phyloP scores from a whole-genome alignment of 192 early-diverging fungal species.

The Oehlia diaphana region DNA sequence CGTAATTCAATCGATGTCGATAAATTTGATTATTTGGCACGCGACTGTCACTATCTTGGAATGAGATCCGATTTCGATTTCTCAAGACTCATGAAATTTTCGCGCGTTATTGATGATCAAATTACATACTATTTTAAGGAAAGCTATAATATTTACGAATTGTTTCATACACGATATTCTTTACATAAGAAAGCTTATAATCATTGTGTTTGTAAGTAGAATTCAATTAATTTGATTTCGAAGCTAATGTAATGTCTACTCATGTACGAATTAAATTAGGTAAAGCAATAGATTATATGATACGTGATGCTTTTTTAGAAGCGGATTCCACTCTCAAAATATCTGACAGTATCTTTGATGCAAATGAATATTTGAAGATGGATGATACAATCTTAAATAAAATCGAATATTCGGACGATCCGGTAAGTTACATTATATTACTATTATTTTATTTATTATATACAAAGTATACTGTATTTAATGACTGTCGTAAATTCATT shows the following conservation, averaged over 20 bases:
- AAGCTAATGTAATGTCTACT: not conserved
- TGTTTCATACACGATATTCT: slow-evolving; percentile 81
- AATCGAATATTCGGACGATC: slow-evolving; percentile 62
- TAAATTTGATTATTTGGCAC: slow-evolving; percentile 81
- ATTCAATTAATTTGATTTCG: not conserved
- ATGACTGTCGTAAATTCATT: too few relatives aligned
- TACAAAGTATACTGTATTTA: not conserved
- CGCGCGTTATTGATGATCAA: slow-evolving; percentile 85
- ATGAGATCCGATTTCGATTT: slow-evolving; percentile 50
- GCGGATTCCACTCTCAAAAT: slow-evolving; percentile 75
- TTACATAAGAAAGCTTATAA: slow-evolving; percentile 86
- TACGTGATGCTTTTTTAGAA: slow-evolving; percentile 80
- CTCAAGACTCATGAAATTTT: slow-evolving; percentile 72
- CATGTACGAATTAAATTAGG: slow-evolving; percentile 1
- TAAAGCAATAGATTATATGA: slow-evolving; percentile 86
- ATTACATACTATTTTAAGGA: slow-evolving; percentile 91
- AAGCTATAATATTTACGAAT: slow-evolving; percentile 82
- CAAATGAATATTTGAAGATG: slow-evolving; percentile 69
- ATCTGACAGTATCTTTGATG: slow-evolving; percentile 60
- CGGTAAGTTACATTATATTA: not conserved
- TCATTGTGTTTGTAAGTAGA: slow-evolving; percentile 71
- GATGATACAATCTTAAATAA: slow-evolving; percentile 80
- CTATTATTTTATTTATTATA: too few relatives aligned
- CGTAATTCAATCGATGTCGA: slow-evolving; percentile 95
- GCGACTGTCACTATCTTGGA: slow-evolving; percentile 81